Percentiles rank a stretch among this genome's conserved stretches.
Evolutionary conservation across 2,329 filamentous ascomycete genomes (phyloP).

Genomic region (Beauveria pseudobassiana): DNA sequence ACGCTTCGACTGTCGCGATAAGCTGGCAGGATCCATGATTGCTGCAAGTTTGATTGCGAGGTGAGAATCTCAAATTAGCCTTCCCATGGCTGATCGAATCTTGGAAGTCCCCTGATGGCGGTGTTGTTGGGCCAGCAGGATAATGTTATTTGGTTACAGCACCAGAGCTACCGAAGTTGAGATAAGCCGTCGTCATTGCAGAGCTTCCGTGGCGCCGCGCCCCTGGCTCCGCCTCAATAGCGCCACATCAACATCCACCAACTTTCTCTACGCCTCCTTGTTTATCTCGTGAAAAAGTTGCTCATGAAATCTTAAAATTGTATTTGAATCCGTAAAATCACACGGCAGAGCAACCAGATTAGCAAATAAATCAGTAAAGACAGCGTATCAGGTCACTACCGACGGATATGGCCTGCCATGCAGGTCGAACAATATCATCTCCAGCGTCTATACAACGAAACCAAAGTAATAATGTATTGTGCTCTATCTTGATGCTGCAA

Average conservation of each 20-base stretch:
- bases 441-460: background rate
- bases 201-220: background rate
- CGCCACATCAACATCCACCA: background rate
- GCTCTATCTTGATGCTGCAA: conserved; percentile 10
- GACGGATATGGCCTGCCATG: background rate
- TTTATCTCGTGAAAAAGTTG: background rate
- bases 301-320: too few species aligned
- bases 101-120: background rate
- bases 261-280: background rate
- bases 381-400: background rate
- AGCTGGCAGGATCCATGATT: conserved; percentile 15
- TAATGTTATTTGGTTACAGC: background rate
- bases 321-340: too few species aligned
- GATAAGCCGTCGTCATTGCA: background rate
- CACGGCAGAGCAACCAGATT: background rate
- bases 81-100: background rate
- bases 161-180: background rate
- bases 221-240: background rate
- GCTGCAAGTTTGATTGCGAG: conserved; percentile 16
- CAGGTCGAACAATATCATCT: background rate
- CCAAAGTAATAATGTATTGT: conserved; percentile 8
- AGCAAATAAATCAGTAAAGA: background rate
- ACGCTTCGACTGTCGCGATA: conserved; percentile 22
- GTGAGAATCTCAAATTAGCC: background rate
- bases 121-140: background rate